Evolutionary conservation across 1,139 yeast species (phyloP), one percentile per base, ranked within the genome.

Genomic region (Magnusiomyces ingens): DNA sequence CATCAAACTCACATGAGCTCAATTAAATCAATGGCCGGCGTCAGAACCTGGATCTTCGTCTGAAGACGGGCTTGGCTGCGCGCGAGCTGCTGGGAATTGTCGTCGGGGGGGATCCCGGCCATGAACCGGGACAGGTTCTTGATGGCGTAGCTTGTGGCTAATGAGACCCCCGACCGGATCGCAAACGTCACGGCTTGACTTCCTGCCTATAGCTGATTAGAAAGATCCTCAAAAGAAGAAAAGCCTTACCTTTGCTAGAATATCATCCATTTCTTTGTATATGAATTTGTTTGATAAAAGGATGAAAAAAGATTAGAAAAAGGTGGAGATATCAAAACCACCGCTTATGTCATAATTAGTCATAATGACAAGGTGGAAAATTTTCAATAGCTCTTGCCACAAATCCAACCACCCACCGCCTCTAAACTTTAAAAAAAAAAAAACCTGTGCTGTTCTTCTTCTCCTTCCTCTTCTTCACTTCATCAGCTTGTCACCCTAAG

Each of bases 111-210:
- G 26, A 85, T 76, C 56, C 77, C 75, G 41, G 79, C 83, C 50
- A 85, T 71, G 58, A 84, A 77, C 51, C 75, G 77, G 17, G 81
- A 68, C 17, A 85, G 79, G 0, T 87, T 81, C 58, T 80, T 82
- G 52, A 86, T 76, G 18, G 93, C 93, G 68, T 81, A 86, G 0
- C 86, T 82, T 0, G 91, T 81, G 0, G 94, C 95, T 37, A 85
- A 63, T 0, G 90, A 81, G 26, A 86, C 80, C 0, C 94, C 90
- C 1, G 93, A 85, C 55, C 86, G 72, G 44, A 86, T 82, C 11
- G 94, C 95, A 70, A 86, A 84, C 1, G 90, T 79, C 10, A 86
- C 88, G 1, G 89, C 89, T 60, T 86, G 93, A 54, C 80, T 81
- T 36, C 91, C 85, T 2, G 94, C 94, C 69, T 81, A 10, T 10